Conservation (phyloP, 2,329 filamentous ascomycete genomes). For the Penicillium corylophilum region DNA sequence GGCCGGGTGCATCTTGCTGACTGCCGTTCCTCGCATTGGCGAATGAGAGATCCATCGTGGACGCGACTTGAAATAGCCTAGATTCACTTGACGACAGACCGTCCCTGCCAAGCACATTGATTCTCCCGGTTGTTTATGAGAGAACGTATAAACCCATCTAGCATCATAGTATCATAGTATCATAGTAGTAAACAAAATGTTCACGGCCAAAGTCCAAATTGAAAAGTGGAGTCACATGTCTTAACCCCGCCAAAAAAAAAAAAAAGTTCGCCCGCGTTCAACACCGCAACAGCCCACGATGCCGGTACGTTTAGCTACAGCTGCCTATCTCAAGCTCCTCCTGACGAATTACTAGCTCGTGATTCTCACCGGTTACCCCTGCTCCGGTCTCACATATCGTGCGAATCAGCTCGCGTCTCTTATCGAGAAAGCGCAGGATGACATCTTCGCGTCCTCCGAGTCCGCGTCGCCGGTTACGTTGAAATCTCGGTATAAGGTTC, state of each 20-base stretch:
- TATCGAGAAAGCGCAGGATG: conserved; percentile 51
- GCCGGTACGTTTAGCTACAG: conserved; percentile 24
- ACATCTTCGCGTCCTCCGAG: conserved; percentile 35
- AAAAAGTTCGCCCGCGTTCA: conserved; percentile 12
- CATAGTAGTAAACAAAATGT: neutral
- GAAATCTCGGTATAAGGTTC: conserved; percentile 47
- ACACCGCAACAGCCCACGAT: conserved; percentile 20
- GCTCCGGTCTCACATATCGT: conserved; percentile 62
- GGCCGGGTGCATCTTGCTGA: neutral
- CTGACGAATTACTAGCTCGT: conserved; percentile 49
- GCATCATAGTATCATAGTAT: too few relatives aligned
- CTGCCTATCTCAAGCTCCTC: neutral
- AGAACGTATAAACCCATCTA: neutral
- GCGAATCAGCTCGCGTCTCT: conserved; percentile 56
- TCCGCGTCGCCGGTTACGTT: conserved; percentile 30
- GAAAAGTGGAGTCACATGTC: conserved; percentile 20
- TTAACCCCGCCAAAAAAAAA: conserved; percentile 19
- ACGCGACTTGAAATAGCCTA: neutral
- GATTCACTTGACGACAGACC: neutral
- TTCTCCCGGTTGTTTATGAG: neutral
- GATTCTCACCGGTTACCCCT: conserved; percentile 62
- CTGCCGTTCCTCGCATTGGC: neutral
- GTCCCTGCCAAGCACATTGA: neutral
- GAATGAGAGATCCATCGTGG: neutral
- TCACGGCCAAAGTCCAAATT: neutral